Evolutionary conservation across 805 yeast genomes (phyloP), one percentile per base, ranked within the genome.

Genomic region (Pichia ethanolica): DNA sequence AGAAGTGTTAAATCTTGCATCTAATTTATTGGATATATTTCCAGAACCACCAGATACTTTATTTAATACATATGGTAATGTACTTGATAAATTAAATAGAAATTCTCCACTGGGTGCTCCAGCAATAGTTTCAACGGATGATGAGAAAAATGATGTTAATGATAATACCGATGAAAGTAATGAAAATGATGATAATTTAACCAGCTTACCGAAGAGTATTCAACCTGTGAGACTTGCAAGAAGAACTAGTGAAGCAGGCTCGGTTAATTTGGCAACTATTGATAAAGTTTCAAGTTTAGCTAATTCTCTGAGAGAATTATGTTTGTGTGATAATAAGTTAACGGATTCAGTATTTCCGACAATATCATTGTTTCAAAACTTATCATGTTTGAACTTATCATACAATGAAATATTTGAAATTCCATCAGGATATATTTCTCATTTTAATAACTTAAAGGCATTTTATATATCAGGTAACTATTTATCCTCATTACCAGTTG

Each of bases 341-440:
- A 77, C 74, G 28, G 97, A 91, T 60, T 84, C 83, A 6, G 79
- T 83, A 52, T 82, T 90, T 66, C 84, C 83, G 47, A 72, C 79
- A 4, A 69, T 93, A 34, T 76, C 86, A 6, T 67, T 74, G 44
- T 75, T 87, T 53, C 62, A 69, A 1, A 77, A 81, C 45, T 66
- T 93, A 54, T 77, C 75, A 51, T 63, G 75, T 1, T 70, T 93
- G 56, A 89, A 91, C 58, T 64, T 93, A 48, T 80, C 96, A 0
- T 91, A 91, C 65, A 93, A 93, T 60, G 90, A 83, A 54, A 66
- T 93, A 34, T 68, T 83, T 35, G 98, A 91, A 57, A 78, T 91
- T 30, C 95, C 97, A 0, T 66, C 71, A 20, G 88, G 95, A n/a
- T 79, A 82, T 3, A 62, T 87, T 11, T 66, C 78, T 33, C 73